Evolutionary conservation across 1,284 basidiomycete genomes (phyloP), one percentile per base, ranked within the genome.

Genomic region (Leccinum fallax): DNA sequence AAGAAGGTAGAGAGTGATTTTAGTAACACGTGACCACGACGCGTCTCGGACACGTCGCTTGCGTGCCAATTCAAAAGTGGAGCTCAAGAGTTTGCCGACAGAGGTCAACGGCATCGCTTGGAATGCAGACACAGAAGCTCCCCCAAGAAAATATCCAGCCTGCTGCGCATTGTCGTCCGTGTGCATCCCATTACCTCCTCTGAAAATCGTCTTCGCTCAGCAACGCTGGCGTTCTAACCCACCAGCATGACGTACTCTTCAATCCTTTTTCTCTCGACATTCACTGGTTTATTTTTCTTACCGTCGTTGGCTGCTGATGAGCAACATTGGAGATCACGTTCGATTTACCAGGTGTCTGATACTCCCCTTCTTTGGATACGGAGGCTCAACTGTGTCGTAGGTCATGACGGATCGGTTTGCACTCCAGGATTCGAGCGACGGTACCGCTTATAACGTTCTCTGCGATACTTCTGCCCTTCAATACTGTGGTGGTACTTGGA

Each of bases 401-500:
- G 70, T 93, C 62, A 80, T 93, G 58, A 91, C 89, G 2, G 92
- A 93, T 74, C 85, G 91, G 40, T 93, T 90, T 69, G 88, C 89
- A 8, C 81, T 81, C 63, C 78, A 80, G 52, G 77, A 81, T 8
- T 77, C 83, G 40, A 74, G 77, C 19, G 79, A 79, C 48, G 80
- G 79, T 19, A 62, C 68, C 1, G 71, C 68, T 1, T 65, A 69
- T 59, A 69, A 61, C 15, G 56, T 67, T 26, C 48, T 70, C 5
- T 92, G 90, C 71, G 78, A 88, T 67, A 81, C 84, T 3, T 76
- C 78, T 30, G 71, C 78, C 32, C 80, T 82, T 62, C 81, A 79
- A 16, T 91, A 88, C 79, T 93, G 91, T 65, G 89, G 89, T 49
- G 91, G 91, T 5, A 87, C 86, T 9, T 93, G 88, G 88, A 79